Conservation (phyloP, 2,329 filamentous ascomycete genomes). For the Aspergillus sp. region DNA sequence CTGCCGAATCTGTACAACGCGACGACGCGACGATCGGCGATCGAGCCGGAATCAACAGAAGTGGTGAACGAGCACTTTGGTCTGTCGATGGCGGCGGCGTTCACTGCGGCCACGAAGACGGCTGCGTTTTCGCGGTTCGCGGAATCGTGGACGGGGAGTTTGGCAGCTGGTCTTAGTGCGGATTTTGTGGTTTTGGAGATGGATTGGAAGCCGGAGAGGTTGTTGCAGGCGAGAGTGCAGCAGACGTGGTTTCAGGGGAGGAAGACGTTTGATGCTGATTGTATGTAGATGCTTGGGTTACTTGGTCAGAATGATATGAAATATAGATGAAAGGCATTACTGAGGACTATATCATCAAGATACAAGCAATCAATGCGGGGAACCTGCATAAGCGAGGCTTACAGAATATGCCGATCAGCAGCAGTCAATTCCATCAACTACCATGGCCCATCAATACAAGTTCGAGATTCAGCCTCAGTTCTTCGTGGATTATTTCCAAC, state of each 20-base stretch:
- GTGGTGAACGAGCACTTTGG: slow-evolving; percentile 42
- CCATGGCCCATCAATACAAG: no score
- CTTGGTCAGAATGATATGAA: no score
- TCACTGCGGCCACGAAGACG: slow-evolving; percentile 41
- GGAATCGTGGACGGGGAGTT: slow-evolving; percentile 37
- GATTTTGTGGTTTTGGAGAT: slow-evolving; percentile 45
- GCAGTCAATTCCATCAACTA: no score
- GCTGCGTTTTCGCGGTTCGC: slow-evolving; percentile 44
- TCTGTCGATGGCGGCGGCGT: slow-evolving; percentile 37
- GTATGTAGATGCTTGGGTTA: no score
- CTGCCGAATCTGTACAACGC: slow-evolving; percentile 47
- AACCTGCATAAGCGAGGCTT: no score
- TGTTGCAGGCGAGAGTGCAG: slow-evolving; percentile 36
- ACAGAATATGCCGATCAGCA: no score
- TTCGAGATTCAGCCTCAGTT: no score
- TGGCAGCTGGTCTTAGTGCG: slow-evolving; percentile 36
- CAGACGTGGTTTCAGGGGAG: slow-evolving; percentile 40
- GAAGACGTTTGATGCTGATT: no score
- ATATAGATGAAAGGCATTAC: no score
- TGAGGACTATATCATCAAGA: no score
- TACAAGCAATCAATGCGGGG: no score
- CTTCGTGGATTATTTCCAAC: no score
- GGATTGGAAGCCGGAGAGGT: slow-evolving; percentile 35
- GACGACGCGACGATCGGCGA: slow-evolving; percentile 43
- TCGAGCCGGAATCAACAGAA: slow-evolving; percentile 32